Evolutionary conservation across 345 rosid genomes (phyloP), one percentile per base, ranked within the genome.

Genomic region (Pistacia integerrima): DNA sequence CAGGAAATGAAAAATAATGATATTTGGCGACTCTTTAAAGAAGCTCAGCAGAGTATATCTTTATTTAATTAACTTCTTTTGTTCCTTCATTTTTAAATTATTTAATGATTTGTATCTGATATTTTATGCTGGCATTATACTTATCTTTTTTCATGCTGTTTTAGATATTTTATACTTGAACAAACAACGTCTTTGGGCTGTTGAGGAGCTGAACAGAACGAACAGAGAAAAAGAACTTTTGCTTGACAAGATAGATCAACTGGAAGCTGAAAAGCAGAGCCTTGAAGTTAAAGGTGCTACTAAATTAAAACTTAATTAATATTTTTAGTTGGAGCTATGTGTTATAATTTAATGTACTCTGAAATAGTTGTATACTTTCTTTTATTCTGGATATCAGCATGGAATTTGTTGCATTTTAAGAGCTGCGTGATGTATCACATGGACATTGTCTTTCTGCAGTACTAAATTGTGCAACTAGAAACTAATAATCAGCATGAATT

Each of bases 31-130:
- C 89, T 87, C 66, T 93, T 91, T 72, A 88, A 57, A 82, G 93
- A 93, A 85, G 96, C 94, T 82, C 96, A 91, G 76, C 87, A 77
- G 82, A 93, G 97, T 93, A 76, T 76, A 69, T 75, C 30, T 30
- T 61, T 44, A 41, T 25, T 66, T n/a, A 28, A 64, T 57, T 74
- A 25, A 8, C n/a, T 51, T 75, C 28, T 63, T 72, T 77, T 62
- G 44, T 44, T 4, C 51, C 48, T 63, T 13, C 30, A 35, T 5
- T 54, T 74, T 30, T 22, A 2, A 11, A 9, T 52, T 44, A 11
- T 64, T 64, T 36, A 12, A 52, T 60, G 30, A 28, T 57, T 44
- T 61, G 4, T 1, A 17, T 30, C 18, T 51, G 28, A 67, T 17
- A 30, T 59, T 20, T 78, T 8, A 4, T 30, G 72, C 25, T 30